Percentiles rank a stretch among this genome's conserved stretches.
Evolutionary conservation across 495 filamentous ascomycete species (phyloP).

Genomic region (Lasiosphaeria miniovina): DNA sequence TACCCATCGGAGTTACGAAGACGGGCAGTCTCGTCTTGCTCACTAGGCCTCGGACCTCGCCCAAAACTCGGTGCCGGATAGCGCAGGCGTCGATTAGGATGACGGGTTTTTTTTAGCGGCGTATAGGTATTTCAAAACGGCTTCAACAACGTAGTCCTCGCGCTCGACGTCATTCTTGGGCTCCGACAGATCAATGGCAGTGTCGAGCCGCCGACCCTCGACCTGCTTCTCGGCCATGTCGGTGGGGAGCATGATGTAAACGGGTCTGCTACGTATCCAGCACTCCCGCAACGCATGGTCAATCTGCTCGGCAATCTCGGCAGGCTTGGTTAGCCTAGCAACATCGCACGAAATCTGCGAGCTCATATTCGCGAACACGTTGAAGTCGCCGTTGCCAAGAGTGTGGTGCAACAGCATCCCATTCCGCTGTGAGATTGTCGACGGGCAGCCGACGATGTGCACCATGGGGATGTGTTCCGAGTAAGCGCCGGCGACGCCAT

Average conservation of each 20-base stretch:
- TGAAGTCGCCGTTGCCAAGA: slow-evolving; percentile 85
- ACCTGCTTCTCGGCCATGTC: slow-evolving; percentile 82
- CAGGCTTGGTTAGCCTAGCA: slow-evolving; percentile 64
- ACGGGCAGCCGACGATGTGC: slow-evolving; percentile 76
- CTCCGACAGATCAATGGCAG: slow-evolving; percentile 62
- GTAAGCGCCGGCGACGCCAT: slow-evolving; percentile 69
- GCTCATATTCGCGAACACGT: slow-evolving; percentile 81
- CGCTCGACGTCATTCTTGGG: slow-evolving; percentile 66
- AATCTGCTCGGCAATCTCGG: slow-evolving; percentile 68
- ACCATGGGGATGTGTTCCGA: slow-evolving; percentile 74
- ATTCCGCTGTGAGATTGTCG: slow-evolving; percentile 55
- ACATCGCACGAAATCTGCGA: slow-evolving; percentile 65
- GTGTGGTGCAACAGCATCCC: slow-evolving; percentile 86
- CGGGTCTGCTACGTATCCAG: slow-evolving; percentile 67
- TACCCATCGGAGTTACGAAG: slow-evolving; percentile 91
- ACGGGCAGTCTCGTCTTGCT: slow-evolving; percentile 73
- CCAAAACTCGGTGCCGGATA: slow-evolving; percentile 70
- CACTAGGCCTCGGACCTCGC: slow-evolving; percentile 75
- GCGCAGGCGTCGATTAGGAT: slow-evolving; percentile 92
- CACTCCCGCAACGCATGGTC: slow-evolving; percentile 80
- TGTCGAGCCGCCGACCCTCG: slow-evolving; percentile 64
- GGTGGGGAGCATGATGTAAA: slow-evolving; percentile 83
- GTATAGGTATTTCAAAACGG: slow-evolving; percentile 72
- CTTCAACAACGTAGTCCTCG: slow-evolving; percentile 81
- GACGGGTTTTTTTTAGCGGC: slow-evolving; percentile 72